Percentiles rank a stretch among this genome's conserved stretches.
These are phyloP conservation scores for Sporothrix curviconia DNA, from an alignment of 2,329 filamentous ascomycete species.

Conservation along the genomic window DNA sequence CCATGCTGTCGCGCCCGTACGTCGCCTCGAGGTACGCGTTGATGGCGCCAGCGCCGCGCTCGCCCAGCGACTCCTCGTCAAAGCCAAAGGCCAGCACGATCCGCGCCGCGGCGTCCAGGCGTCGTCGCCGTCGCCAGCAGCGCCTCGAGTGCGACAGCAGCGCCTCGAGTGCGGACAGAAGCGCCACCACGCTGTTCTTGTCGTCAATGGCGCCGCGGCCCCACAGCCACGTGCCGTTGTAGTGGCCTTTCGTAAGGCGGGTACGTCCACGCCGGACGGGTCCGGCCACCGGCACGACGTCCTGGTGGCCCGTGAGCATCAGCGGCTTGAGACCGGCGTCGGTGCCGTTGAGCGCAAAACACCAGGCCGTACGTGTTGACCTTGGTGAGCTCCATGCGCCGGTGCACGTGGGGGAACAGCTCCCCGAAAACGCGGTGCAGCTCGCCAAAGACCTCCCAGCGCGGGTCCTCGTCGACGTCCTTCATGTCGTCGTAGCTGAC, in stretches of 20 bases:
- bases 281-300: slow-evolving; percentile 55
- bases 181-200: slow-evolving; percentile 54
- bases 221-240: slow-evolving; percentile 53
- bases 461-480: slow-evolving; percentile 45
- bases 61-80: slow-evolving; percentile 54
- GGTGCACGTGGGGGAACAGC: slow-evolving; percentile 47
- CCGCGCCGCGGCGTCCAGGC: slow-evolving; percentile 48
- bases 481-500: slow-evolving; percentile 39
- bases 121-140: slow-evolving; percentile 37
- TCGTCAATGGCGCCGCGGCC: slow-evolving; percentile 54
- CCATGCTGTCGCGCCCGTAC: slow-evolving; percentile 50
- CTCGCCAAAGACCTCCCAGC: slow-evolving; percentile 52
- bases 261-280: slow-evolving; percentile 51
- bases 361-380: slow-evolving; percentile 54
- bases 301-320: slow-evolving; percentile 57
- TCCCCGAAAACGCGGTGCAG: slow-evolving; percentile 44
- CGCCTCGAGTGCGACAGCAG: slow-evolving; percentile 49
- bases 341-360: slow-evolving; percentile 50
- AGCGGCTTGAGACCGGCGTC: slow-evolving; percentile 45
- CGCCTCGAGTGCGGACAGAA: slow-evolving; percentile 49
- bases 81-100: slow-evolving; percentile 56
- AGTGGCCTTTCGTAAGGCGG: slow-evolving; percentile 53
- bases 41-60: slow-evolving; percentile 44
- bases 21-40: slow-evolving; percentile 37
- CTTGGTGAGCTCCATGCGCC: slow-evolving; percentile 36